These are phyloP conservation scores for Globisporangium alternatum DNA, from an alignment of 352 stramenopile species.

Conservation along the genomic window DNA sequence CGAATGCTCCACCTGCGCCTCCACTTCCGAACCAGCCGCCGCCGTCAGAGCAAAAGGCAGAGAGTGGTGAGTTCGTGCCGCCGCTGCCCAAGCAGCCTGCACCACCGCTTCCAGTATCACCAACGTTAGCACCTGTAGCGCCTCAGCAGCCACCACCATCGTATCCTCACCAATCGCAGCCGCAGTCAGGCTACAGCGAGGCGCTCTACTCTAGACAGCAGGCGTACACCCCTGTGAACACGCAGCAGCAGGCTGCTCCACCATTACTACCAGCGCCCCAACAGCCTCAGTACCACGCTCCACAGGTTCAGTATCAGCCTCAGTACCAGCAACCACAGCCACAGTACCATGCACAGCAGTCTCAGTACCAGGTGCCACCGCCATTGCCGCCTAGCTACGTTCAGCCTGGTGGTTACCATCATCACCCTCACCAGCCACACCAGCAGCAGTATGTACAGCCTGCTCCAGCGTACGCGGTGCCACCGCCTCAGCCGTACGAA, in stretches of 20 bases:
- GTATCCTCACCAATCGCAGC: conserved; percentile 13
- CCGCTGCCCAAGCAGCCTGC: conserved; percentile 12
- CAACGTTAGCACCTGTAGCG: not conserved
- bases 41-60: not conserved
- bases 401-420: conserved; percentile 14
- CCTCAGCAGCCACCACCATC: not conserved
- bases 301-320: conserved; percentile 8
- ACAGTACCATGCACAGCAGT: not conserved
- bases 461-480: conserved; percentile 2
- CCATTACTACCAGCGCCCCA: not conserved
- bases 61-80: not conserved
- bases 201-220: conserved; percentile 35
- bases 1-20: not conserved
- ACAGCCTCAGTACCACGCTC: not conserved
- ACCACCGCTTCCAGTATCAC: conserved; percentile 2
- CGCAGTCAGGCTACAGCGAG: conserved; percentile 27
- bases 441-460: conserved; percentile 9
- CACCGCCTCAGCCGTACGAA: conserved; percentile 6
- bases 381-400: conserved; percentile 2
- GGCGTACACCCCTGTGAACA: conserved; percentile 31
- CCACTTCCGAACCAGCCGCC: conserved; percentile 8
- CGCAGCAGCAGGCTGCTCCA: not conserved
- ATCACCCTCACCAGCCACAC: conserved; percentile 6
- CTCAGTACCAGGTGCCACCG: conserved; percentile 3
- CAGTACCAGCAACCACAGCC: conserved; percentile 5